A percentile compares a stretch with the other conserved stretches of the same genome.
Conservation (phyloP, 2,329 filamentous ascomycete genomes). For the Neopestalotiopsis sp. region DNA sequence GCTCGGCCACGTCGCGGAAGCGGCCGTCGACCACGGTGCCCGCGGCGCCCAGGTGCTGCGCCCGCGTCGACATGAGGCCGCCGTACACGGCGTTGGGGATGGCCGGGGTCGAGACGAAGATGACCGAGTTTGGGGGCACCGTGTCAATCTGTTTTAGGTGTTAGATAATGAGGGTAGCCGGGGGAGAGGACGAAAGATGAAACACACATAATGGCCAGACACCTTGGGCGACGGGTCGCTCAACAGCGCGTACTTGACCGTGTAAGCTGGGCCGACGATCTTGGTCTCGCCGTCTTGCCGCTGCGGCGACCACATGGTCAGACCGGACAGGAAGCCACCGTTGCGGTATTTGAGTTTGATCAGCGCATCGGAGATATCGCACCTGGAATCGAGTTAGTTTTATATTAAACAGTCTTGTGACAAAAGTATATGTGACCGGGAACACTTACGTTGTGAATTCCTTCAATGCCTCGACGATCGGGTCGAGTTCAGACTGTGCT, state of each 20-base stretch:
- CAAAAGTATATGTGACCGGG: not conserved
- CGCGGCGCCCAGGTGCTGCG: constrained; percentile 46
- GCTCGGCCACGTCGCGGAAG: constrained; percentile 58
- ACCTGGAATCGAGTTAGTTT: constrained; percentile 33
- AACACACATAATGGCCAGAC: constrained; percentile 50
- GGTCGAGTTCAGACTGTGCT: constrained; percentile 24
- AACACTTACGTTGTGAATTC: constrained; percentile 38
- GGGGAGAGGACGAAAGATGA: not conserved
- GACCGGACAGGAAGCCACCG: constrained; percentile 58
- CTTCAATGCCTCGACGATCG: constrained; percentile 36
- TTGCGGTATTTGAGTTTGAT: constrained; percentile 52
- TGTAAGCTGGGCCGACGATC: constrained; percentile 60
- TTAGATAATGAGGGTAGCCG: not conserved
- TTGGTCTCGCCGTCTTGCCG: constrained; percentile 55
- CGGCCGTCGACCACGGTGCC: constrained; percentile 58
- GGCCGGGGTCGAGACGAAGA: constrained; percentile 55
- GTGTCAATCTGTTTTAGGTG: constrained; percentile 48
- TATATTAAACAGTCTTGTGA: too few species aligned
- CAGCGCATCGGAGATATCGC: constrained; percentile 57
- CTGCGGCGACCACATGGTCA: constrained; percentile 59
- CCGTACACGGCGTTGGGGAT: constrained; percentile 58
- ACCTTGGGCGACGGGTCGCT: constrained; percentile 51
- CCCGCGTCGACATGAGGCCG: constrained; percentile 56
- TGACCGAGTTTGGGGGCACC: constrained; percentile 49
- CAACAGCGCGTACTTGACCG: constrained; percentile 55